phyloP scores from a whole-genome alignment of 73 alveolate genomes.

The Paramecium sexaurelia region DNA sequence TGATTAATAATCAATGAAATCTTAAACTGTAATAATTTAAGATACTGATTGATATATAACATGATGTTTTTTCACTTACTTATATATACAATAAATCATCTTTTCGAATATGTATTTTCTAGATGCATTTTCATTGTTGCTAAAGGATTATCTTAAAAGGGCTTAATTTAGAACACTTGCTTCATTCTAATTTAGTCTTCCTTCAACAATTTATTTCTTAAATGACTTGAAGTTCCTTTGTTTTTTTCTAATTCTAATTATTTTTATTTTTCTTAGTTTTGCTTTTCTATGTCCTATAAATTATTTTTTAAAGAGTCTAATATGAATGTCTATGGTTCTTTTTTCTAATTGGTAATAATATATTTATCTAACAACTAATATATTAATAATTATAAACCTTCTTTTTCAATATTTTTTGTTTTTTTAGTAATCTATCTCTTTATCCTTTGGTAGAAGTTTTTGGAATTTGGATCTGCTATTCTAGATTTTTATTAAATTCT shows the following conservation, averaged over 20 bases:
- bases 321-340: neutral
- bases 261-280: neutral
- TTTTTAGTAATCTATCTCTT: neutral
- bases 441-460: constrained; percentile 21
- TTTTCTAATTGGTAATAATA: neutral
- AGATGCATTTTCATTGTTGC: constrained; percentile 36
- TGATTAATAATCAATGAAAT: neutral
- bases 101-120: constrained; percentile 6
- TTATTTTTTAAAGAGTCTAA: neutral
- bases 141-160: constrained; percentile 26
- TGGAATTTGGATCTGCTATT: neutral
- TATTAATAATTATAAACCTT: neutral
- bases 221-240: constrained; percentile 1
- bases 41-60: neutral
- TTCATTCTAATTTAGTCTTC: constrained; percentile 17
- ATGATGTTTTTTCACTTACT: neutral
- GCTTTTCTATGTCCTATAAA: neutral
- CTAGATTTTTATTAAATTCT: neutral
- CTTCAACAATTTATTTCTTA: constrained; percentile 5
- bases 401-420: constrained; percentile 6
- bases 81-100: neutral
- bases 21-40: neutral
- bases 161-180: neutral
- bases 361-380: neutral
- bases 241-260: neutral